phyloP scores from a whole-genome alignment of 1,139 yeast genomes.

The Diutina mesorugosa region DNA sequence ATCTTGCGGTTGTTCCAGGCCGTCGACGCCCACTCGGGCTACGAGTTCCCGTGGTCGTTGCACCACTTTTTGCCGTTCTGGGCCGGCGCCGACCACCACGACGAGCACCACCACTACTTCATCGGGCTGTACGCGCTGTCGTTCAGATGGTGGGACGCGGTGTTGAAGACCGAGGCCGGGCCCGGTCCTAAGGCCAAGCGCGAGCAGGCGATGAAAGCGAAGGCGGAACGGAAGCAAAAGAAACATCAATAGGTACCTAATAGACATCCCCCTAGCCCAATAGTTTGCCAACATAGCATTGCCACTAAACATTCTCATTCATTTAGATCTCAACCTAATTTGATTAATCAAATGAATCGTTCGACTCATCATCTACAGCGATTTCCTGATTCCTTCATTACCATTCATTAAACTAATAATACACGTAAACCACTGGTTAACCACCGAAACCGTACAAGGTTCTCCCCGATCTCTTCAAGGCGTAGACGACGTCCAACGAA shows the following conservation, averaged over 20 bases:
- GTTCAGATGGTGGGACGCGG: conserved; percentile 35
- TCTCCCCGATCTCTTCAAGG: conserved; percentile 99
- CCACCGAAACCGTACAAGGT: conserved; percentile 99
- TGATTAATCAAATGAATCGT: neutral
- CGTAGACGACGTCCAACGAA: conserved; percentile 96
- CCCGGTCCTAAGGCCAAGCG: conserved; percentile 20
- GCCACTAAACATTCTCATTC: no score
- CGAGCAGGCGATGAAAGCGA: neutral
- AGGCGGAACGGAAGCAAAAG: neutral
- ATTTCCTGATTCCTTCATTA: neutral
- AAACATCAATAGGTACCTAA: neutral
- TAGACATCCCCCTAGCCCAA: neutral
- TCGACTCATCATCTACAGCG: neutral
- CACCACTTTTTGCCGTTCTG: conserved; percentile 33
- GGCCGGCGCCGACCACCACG: conserved; percentile 42
- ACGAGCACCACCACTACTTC: conserved; percentile 34
- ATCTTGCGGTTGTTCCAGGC: conserved; percentile 33
- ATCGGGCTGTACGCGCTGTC: conserved; percentile 33
- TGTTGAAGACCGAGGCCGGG: conserved; percentile 32
- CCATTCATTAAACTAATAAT: neutral
- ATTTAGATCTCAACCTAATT: neutral
- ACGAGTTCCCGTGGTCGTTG: conserved; percentile 37
- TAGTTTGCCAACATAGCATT: no score
- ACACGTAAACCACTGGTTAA: conserved; percentile 24
- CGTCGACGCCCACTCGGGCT: conserved; percentile 35